Evolutionary conservation across 192 early-diverging fungal species (phyloP), one percentile per base, ranked within the genome.

Genomic region (Spinellus fusiger): DNA sequence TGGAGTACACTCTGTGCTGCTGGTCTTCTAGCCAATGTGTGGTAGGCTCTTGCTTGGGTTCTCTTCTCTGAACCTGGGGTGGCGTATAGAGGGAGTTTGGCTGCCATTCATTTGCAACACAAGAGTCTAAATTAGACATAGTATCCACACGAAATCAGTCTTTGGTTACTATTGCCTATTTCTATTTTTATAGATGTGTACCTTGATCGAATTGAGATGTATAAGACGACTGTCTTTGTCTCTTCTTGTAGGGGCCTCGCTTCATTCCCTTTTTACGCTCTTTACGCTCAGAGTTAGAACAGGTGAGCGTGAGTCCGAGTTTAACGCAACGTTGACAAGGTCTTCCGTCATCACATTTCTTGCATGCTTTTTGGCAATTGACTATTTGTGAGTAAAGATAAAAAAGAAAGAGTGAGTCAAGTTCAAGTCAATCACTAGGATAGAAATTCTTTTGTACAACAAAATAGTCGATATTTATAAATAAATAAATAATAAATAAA

Each of bases 331-430:
- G 82, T 63, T 76, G 66, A 57, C 94, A 96, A 5, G 94, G 94
- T 49, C 94, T 69, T 10, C 73, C 84, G 29, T 87, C 84, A 49
- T 91, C 92, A 66, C 94, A 96, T 66, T 93, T 96, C 75, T 96
- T 96, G 72, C 92, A 93, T 0, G 91, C 86, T 26, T 86, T 85
- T 75, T 91, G 88, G 60, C 93, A 96, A 59, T 94, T 89, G 23
- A 91, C 80, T 81, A 37, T 37, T 37, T 37, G 13, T 37, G 35
- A 9, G 13, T 37, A 37, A 37, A 37, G 13, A 37, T 13, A 37
- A 37, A 9, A 37, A 37, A 37, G 35, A 44, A 44, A 44, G 40
- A 44, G 40, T 12, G 4, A 13, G 35, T 5, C 7, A 37, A 37
- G 13, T 5, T 5, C 5, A 37, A 13, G 35, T 9, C 5, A 37